phyloP scores from a whole-genome alignment of 2,329 filamentous ascomycete genomes.

The Exserohilum rostratum region DNA sequence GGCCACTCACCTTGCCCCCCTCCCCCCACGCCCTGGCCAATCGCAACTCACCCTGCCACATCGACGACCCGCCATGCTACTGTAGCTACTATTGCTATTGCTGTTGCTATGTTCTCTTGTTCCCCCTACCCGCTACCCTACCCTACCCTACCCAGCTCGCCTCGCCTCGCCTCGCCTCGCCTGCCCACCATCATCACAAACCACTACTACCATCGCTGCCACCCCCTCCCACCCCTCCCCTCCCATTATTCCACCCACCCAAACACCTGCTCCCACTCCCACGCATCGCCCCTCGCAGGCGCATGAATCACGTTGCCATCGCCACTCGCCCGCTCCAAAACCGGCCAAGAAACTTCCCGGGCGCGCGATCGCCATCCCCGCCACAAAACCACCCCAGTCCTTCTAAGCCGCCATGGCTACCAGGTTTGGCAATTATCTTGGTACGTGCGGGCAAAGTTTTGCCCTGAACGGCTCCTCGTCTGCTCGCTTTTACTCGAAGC shows the following conservation, averaged over 20 bases:
- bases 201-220: too few species aligned
- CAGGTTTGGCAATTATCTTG: constrained; percentile 43
- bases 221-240: background rate
- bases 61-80: too few species aligned
- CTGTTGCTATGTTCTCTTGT: too few species aligned
- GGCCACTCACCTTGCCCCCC: background rate
- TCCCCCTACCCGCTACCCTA: constrained; percentile 5
- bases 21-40: constrained; percentile 16
- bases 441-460: constrained; percentile 18
- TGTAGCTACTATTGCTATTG: too few species aligned
- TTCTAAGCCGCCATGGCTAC: constrained; percentile 32
- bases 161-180: background rate
- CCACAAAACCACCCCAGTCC: constrained; percentile 14
- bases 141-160: constrained; percentile 5
- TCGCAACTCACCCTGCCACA: constrained; percentile 9
- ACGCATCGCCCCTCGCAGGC: constrained; percentile 14
- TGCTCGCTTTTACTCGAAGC: constrained; percentile 17
- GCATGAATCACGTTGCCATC: constrained; percentile 25
- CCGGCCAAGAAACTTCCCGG: constrained; percentile 17
- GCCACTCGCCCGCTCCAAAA: constrained; percentile 22
- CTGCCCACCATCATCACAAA: background rate
- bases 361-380: constrained; percentile 29
- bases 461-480: constrained; percentile 15
- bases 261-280: too few species aligned
- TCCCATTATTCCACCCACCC: too few species aligned